Evolutionary conservation across 148 eudicot genomes (phyloP), one percentile per base, ranked within the genome.

Genomic region (Rhododendron ovatum): DNA sequence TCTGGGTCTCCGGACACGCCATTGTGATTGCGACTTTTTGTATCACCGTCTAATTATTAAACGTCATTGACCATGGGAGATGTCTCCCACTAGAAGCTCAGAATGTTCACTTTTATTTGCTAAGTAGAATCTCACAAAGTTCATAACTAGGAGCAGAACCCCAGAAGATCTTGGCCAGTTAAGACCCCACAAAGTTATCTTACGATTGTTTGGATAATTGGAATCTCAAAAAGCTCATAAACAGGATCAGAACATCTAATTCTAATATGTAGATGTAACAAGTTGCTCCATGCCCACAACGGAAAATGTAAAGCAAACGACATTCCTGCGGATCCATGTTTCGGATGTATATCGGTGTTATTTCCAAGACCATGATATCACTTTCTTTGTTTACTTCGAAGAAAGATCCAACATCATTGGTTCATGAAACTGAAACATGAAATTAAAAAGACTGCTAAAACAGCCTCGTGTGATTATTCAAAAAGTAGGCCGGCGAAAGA

Each of bases 401-500:
- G 76, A 81, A 82, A 50, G 28, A 53, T 78, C n/a, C 41, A 82
- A n/a, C 45, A 50, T 51, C 78, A 37, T 45, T 71, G 81, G 48
- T 71, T 45, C 77, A 37, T 39, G 22, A 37, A 84, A n/a, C 22
- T 22, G 14, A 53, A 45, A 67, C 51, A 24, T 9, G 22, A 75
- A 77, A 26, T 76, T 33, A 61, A 82, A 37, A 76, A 59, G 75
- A 45, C 76, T 45, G 18, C 24, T 47, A 57, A 48, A 71, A 35
- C 28, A 65, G 24, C 57, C 55, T 63, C 30, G 43, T 26, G 55
- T 39, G 76, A 45, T 45, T 28, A 47, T 83, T 18, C 63, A 83
- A 69, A 20, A 30, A 71, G 61, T 30, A 73, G 59, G 61, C 39
- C 69, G 65, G 78, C 14, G 84, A 77, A 82, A 90, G 69, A 82